These are phyloP conservation scores for Saccharomycopsis hybrid DNA, from an alignment of 1,139 yeast genomes.

Conservation along the genomic window DNA sequence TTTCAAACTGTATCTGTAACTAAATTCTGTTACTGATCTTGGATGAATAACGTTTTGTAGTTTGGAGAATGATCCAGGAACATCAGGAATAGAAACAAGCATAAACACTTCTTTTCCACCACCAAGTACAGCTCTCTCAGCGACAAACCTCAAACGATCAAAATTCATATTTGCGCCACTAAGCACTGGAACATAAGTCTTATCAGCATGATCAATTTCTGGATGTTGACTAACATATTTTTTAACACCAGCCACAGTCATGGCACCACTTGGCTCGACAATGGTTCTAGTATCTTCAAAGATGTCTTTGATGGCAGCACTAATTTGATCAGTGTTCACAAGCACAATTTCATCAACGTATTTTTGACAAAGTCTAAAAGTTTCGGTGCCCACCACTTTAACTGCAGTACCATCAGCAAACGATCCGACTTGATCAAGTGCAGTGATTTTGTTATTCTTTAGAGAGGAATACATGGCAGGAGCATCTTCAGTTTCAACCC, in stretches of 20 bases:
- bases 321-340: slow-evolving; percentile 89
- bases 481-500: slow-evolving; percentile 94
- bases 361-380: slow-evolving; percentile 72
- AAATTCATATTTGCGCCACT: slow-evolving; percentile 99
- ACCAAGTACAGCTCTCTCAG: slow-evolving; percentile 96
- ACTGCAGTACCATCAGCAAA: slow-evolving; percentile 99
- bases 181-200: slow-evolving; percentile 75
- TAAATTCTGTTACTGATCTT: slow-evolving; percentile 86
- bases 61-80: slow-evolving; percentile 80
- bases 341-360: slow-evolving; percentile 83
- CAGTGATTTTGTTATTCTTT: slow-evolving; percentile 45
- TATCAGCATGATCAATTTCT: slow-evolving; percentile 62
- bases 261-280: slow-evolving; percentile 96
- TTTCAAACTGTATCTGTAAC: slow-evolving; percentile 63
- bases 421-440: slow-evolving; percentile 73
- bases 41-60: slow-evolving; percentile 76
- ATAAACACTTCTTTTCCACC: slow-evolving; percentile 95
- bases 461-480: slow-evolving; percentile 82
- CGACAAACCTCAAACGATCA: slow-evolving; percentile 91
- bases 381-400: slow-evolving; percentile 80
- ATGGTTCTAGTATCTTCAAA: slow-evolving; percentile 93
- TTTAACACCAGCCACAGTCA: slow-evolving; percentile 91
- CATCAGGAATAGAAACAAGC: slow-evolving; percentile 84
- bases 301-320: slow-evolving; percentile 96
- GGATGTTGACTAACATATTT: slow-evolving; percentile 64